A percentile compares a stretch with the other conserved stretches of the same genome.
Conservation (phyloP, 148 eudicot species). For the Rheum nobile region DNA sequence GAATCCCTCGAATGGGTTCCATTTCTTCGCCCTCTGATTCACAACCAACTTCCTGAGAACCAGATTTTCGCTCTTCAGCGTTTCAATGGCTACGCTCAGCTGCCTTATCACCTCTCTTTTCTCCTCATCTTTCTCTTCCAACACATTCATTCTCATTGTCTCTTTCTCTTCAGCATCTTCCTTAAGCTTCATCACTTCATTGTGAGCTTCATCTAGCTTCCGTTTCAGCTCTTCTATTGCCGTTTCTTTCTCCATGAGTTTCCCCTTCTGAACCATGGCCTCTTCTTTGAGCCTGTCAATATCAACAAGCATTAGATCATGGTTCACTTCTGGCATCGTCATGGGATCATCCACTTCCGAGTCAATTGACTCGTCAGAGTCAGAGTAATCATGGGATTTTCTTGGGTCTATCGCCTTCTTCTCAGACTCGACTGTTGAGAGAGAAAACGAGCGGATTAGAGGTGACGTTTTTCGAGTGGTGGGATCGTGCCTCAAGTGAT, state of each 20-base stretch:
- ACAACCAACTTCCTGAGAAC: constrained; percentile 30
- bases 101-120: constrained; percentile 90
- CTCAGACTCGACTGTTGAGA: constrained; percentile 16
- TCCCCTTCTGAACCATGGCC: not conserved
- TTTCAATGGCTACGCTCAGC: constrained; percentile 52
- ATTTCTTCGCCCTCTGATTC: constrained; percentile 27
- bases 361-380: constrained; percentile 36
- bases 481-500: constrained; percentile 46
- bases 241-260: not conserved
- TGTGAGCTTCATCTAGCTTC: not conserved
- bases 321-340: constrained; percentile 19
- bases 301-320: not conserved
- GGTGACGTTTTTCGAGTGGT: constrained; percentile 39
- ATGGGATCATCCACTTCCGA: constrained; percentile 92
- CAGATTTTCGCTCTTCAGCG: constrained; percentile 57
- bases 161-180: not conserved
- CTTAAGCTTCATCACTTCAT: constrained; percentile 13
- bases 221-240: constrained; percentile 8
- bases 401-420: not conserved
- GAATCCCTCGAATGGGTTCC: constrained; percentile 19
- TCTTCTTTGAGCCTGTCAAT: not conserved
- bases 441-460: constrained; percentile 28
- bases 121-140: constrained; percentile 66
- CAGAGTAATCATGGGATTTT: not conserved
- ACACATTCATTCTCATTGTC: not conserved